Evolutionary conservation across 805 yeast genomes (phyloP).

Genomic region (Ogataea dorogensis): DNA sequence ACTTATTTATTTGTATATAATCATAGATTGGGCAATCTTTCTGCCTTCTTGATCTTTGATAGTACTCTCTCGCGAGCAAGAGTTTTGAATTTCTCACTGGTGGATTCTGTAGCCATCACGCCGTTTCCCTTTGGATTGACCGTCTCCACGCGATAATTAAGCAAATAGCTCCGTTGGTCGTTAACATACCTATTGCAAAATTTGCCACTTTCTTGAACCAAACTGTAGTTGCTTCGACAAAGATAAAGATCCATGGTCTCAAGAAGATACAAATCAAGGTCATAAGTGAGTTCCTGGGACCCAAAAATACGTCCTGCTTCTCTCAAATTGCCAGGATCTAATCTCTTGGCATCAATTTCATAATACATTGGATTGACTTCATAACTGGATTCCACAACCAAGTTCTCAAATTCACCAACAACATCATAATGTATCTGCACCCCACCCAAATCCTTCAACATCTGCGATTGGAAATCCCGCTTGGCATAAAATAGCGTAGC

Average conservation of each 20-base stretch:
- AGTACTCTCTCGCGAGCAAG: slow-evolving; percentile 4
- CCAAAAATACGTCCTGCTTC: slow-evolving; percentile 14
- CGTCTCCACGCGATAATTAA: slow-evolving; percentile 1
- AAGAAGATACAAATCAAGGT: slow-evolving; percentile 21
- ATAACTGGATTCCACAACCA: slow-evolving; percentile 1
- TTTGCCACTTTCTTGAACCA: slow-evolving; percentile 1
- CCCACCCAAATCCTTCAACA: slow-evolving; percentile 41
- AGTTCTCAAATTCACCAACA: slow-evolving; percentile 31
- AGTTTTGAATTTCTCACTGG: slow-evolving; percentile 5
- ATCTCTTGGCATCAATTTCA: slow-evolving; percentile 45
- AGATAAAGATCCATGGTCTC: slow-evolving; percentile 18
- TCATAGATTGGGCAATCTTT: slow-evolving; percentile 1
- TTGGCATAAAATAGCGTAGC: slow-evolving; percentile 42
- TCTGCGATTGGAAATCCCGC: slow-evolving; percentile 44
- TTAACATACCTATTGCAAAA: slow-evolving; percentile 12
- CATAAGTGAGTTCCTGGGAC: slow-evolving; percentile 12
- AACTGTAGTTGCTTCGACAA: slow-evolving; percentile 13
- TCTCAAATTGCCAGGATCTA: slow-evolving; percentile 39
- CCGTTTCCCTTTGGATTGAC: slow-evolving; percentile 2
- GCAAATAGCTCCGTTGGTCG: slow-evolving; percentile 12
- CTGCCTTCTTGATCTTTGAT: background rate
- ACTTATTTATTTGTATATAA: background rate
- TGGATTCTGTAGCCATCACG: slow-evolving; percentile 6
- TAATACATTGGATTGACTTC: slow-evolving; percentile 21
- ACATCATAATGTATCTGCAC: slow-evolving; percentile 44